Conservation (phyloP, 1,139 yeast species). For the Magnusiomyces suaveolens region DNA sequence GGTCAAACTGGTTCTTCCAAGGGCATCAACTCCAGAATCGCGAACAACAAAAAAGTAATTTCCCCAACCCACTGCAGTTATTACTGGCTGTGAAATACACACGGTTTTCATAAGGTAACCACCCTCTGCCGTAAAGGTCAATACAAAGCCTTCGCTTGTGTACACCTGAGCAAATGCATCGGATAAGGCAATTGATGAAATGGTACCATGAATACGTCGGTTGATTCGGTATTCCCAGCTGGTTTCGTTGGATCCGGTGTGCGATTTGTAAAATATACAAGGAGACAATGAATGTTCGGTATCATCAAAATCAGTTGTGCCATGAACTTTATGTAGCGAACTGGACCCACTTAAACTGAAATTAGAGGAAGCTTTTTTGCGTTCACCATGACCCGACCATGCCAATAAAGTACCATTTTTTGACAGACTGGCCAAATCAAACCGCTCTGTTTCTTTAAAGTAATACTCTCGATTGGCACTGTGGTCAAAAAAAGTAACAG, state of each 20-base stretch:
- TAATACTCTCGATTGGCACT: slow-evolving; percentile 75
- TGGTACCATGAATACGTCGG: slow-evolving; percentile 25
- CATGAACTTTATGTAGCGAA: neutral
- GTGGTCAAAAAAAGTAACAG: slow-evolving; percentile 80
- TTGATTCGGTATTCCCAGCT: slow-evolving; percentile 35
- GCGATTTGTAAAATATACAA: slow-evolving; percentile 28
- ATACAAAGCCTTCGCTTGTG: slow-evolving; percentile 48
- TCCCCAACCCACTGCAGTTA: slow-evolving; percentile 44
- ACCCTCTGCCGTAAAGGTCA: slow-evolving; percentile 41
- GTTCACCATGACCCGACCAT: slow-evolving; percentile 3
- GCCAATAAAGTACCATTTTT: slow-evolving; percentile 60
- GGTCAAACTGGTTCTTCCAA: slow-evolving; percentile 19
- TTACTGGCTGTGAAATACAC: slow-evolving; percentile 42
- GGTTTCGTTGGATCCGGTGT: slow-evolving; percentile 28
- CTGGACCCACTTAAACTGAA: neutral
- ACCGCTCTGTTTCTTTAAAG: slow-evolving; percentile 64
- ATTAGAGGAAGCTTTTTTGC: slow-evolving; percentile 1
- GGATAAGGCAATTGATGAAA: slow-evolving; percentile 46
- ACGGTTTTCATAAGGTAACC: slow-evolving; percentile 47
- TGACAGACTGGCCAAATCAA: slow-evolving; percentile 68
- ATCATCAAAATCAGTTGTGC: slow-evolving; percentile 1
- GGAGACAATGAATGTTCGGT: slow-evolving; percentile 6
- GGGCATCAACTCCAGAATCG: slow-evolving; percentile 15
- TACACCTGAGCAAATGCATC: slow-evolving; percentile 42
- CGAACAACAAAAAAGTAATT: slow-evolving; percentile 39